Percentiles rank a stretch among this genome's conserved stretches.
These are phyloP conservation scores for Pseudozyma pruni DNA, from an alignment of 1,284 basidiomycete genomes.

Conservation along the genomic window DNA sequence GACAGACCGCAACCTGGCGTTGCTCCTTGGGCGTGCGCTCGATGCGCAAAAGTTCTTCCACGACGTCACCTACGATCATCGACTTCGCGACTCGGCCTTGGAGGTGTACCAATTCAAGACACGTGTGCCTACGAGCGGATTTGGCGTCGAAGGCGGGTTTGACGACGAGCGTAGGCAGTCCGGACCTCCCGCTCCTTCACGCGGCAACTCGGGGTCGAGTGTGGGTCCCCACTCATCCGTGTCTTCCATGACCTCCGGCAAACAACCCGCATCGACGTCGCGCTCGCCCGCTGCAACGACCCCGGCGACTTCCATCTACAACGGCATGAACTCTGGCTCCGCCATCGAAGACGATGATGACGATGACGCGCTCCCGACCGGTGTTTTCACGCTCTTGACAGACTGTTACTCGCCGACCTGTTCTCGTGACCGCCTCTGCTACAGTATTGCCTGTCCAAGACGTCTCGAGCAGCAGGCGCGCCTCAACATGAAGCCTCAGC, in stretches of 20 bases:
- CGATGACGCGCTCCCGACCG: slow-evolving; percentile 80
- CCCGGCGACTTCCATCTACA: slow-evolving; percentile 63
- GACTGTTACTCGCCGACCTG: slow-evolving; percentile 99
- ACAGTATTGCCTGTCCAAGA: slow-evolving; percentile 94
- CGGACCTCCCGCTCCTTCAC: slow-evolving; percentile 11
- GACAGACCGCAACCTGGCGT: slow-evolving; percentile 92
- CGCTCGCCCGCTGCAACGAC: slow-evolving; percentile 40
- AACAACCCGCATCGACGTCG: slow-evolving; percentile 58
- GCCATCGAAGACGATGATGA: slow-evolving; percentile 67
- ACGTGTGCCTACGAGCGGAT: slow-evolving; percentile 75
- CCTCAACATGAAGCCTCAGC: slow-evolving; percentile 86
- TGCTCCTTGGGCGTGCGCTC: slow-evolving; percentile 90
- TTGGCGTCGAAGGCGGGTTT: slow-evolving; percentile 40
- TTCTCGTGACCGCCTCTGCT: slow-evolving; percentile 89
- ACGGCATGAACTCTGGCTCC: slow-evolving; percentile 33
- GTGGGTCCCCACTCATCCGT: slow-evolving; percentile 36
- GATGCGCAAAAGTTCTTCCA: slow-evolving; percentile 99
- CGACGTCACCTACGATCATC: slow-evolving; percentile 98
- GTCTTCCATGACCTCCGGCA: slow-evolving; percentile 49
- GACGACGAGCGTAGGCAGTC: slow-evolving; percentile 37
- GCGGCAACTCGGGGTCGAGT: slow-evolving; percentile 42
- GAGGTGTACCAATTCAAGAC: slow-evolving; percentile 93
- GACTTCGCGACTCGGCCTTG: slow-evolving; percentile 84
- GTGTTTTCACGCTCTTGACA: slow-evolving; percentile 95
- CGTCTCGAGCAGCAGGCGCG: slow-evolving; percentile 92